Evolutionary conservation across 371 early-diverging fungal genomes (phyloP), one percentile per base, ranked within the genome.

Genomic region (Actinomortierella wolfii): DNA sequence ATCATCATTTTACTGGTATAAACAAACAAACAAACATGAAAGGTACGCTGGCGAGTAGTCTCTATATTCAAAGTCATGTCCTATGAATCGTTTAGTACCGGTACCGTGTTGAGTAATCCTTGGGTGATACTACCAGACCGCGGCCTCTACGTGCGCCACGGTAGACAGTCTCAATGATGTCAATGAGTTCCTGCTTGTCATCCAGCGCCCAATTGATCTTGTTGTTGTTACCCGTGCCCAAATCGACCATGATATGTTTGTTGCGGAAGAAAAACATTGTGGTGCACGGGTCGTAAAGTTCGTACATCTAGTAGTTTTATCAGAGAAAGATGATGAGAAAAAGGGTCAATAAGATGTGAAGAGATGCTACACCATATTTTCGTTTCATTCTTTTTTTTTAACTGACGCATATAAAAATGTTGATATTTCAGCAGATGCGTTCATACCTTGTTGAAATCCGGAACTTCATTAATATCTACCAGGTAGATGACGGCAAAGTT

Each of bases 191-290:
- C 77, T 94, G 93, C 52, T 91, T 88, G 59, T 89, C 89, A 55
- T 92, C 94, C 48, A 98, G 76, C 2, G 97, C 89, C 98, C 98
- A 97, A 68, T 96, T 94, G 70, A 98, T 93, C 81, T 98, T 98
- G 82, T 98, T 98, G 82, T 98, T 98, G 77, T 98, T 96, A 62
- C 99, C 99, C 0, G 99, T 98, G 15, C 99, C 99, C 62, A 97
- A 77, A 87, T 98, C 99, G 18, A 98, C 87, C 97, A 96, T 94
- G 61, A 97, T 97, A 64, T 97, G 98, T 70, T 96, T 96, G 84
- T 97, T 97, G 24, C 97, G 83, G 79, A 90, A 95, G 63, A 95
- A 95, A 76, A 95, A 94, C 93, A 94, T 93, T 26, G 85, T 84
- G 8, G 99, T 97, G 76, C 98, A 98, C 5, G 93, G 93, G 76